Evolutionary conservation across 768 basidiomycete species (phyloP), one percentile per base, ranked within the genome.

Genomic region (Leccinum imitatum): DNA sequence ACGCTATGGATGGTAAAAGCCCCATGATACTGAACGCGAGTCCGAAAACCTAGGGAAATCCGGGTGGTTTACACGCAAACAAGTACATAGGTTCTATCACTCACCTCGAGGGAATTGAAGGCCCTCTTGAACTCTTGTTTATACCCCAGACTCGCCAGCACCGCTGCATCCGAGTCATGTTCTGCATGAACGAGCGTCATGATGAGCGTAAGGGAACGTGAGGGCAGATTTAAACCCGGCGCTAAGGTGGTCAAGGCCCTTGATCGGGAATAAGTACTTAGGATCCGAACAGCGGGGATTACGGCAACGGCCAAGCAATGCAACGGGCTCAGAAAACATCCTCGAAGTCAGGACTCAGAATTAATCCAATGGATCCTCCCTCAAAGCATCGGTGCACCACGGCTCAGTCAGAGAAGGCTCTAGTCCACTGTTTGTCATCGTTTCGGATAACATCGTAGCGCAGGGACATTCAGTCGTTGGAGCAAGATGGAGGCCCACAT

Each of bases 11-110:
- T 17, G 82, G 86, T 2, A 87, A 79, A 15, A 89, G 66, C 0
- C 88, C 87, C 54, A 89, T 86, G 59, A 88, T 85, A 4, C 84
- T 85, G 69, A 89, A 89, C 0, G 83, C 83, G 21, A 89, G 77
- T 1, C 87, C 87, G 60, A 89, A 88, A 11, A 87, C 83, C 84
- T 89, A 67, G 72, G 25, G 37, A 65, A 4, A 13, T 19, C 13
- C n/a, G 23, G 5, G 30, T 15, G 25, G 19, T 27, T 25, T 48
- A 25, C 6, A 23, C 23, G 3, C 13, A 11, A n/a, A 31, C 13
- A 33, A 13, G 14, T 19, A 1, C 10, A n/a, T 19, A 4, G n/a
- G 27, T 19, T 10, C 6, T 14, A 46, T 46, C 19, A 54, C 59
- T 48, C 48, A 72, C 72, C 53, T 73, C 74, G 15, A 74, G 53